phyloP scores from a whole-genome alignment of 371 early-diverging fungal species.

The Rhizopus microsporus region DNA sequence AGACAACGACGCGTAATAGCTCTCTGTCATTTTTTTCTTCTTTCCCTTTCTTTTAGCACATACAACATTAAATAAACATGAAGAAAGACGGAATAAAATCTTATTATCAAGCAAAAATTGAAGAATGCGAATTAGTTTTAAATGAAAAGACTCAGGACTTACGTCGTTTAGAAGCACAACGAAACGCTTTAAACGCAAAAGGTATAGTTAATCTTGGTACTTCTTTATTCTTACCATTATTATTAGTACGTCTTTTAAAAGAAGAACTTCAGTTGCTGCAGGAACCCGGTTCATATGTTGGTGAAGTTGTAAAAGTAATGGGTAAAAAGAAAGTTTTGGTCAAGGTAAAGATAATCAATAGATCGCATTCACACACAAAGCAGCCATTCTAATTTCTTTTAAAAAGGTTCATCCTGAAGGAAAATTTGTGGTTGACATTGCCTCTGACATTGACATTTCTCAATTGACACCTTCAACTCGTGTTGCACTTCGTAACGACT shows the following conservation, averaged over 20 bases:
- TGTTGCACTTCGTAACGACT: constrained; percentile 96
- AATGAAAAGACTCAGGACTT: constrained; percentile 93
- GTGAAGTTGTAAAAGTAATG: constrained; percentile 99
- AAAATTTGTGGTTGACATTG: constrained; percentile 98
- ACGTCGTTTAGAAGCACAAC: constrained; percentile 97
- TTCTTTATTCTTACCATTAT: background rate
- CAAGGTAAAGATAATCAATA: constrained; percentile 63
- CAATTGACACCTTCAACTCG: constrained; percentile 94
- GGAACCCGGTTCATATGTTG: constrained; percentile 98
- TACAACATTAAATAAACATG: constrained; percentile 25
- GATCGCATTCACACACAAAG: background rate
- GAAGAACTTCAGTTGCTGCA: constrained; percentile 98
- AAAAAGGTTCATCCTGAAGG: constrained; percentile 95
- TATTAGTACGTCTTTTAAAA: constrained; percentile 91
- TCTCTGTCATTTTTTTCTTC: background rate
- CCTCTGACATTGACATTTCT: constrained; percentile 88
- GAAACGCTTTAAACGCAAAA: constrained; percentile 96
- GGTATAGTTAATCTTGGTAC: constrained; percentile 44
- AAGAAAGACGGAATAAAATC: constrained; percentile 65
- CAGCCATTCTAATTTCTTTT: background rate
- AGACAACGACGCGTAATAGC: background rate
- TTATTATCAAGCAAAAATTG: constrained; percentile 81
- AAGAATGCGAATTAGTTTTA: constrained; percentile 87
- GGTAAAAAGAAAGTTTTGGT: constrained; percentile 99
- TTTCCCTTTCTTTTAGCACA: background rate